Base-by-base conservation (phyloP, 345 rosid species). In the Melaleuca alternifolia region DNA sequence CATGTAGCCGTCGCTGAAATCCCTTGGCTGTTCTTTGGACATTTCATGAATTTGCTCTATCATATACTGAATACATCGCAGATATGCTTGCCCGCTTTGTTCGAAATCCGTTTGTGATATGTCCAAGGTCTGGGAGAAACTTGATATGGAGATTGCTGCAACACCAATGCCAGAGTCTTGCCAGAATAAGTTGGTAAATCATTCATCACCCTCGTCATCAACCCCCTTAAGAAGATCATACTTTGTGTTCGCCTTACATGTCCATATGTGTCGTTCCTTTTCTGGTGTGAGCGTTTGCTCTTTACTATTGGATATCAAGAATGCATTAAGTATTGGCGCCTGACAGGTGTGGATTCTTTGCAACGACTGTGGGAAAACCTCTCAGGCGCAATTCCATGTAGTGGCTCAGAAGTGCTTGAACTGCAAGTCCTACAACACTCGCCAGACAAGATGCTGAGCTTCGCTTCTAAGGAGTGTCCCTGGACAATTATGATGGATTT, bases 71-170 rank as follows among this genome's bases (percentile, higher is more conserved):
- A 71, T 71, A 2, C 48, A 11, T 84, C 84, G 84, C 91, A 94
- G 96, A 89, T 94, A 92, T 88, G 85, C 94, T 6, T 94, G 96
- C 85, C 95, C 95, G 5, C 87, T 94, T 85, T 94, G 95, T 92
- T 93, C 92, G 18, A 94, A 93, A 85, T 93, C 96, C 2, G 61
- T 24, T 24, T 85, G 91, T 61, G 93, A 93, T 77, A 94, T 93
- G 95, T 89, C 95, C 41, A 86, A 71, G 0, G 89, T 89, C 54
- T 94, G 95, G 96, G 71, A 91, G 85, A 89, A 85, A 75, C 89
- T 88, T 7, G 94, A 93, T 88, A 7, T 87, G 24, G 91, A 94
- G 94, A 82, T 94, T 89, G 95, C 95, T 77, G 87, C 86, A 4
- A 93, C 91, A 7, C 92, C 86, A 18, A 93, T 94, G 96, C 94